Evolutionary conservation across 2,329 filamentous ascomycete genomes (phyloP), one percentile per base, ranked within the genome.

Genomic region (Uncinocarpus reesii): DNA sequence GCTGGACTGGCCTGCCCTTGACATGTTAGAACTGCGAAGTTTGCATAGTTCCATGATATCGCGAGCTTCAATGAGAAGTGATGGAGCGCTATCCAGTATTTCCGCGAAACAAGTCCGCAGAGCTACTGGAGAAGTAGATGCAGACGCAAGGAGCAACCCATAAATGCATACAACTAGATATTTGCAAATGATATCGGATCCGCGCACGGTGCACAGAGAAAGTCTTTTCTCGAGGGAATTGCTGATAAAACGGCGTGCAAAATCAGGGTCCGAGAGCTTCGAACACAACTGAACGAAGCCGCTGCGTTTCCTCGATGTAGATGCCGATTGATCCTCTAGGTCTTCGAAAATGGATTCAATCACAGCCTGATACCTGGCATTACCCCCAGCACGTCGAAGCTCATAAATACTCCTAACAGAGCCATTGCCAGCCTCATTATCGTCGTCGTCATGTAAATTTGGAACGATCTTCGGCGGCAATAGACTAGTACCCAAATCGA

Each of bases 161-260:
- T 62, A 67, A 5, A 61, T 60, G 51, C 60, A 64, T 8, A 63
- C 51, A 35, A 57, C 55, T 23, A 70, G 54, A 11, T 61, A 60
- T 11, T 54, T 51, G 18, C 60, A 60, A 15, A 68, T 50, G 29
- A 61, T 55, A 59, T 88, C 83, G 1, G 71, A 65, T 57, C 83
- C 78, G 42, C 71, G 70, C 0, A 71, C 73, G 7, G 84, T 70
- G 35, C 77, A 75, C 37, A 76, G 72, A 45, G 87, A 76, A 13
- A 95, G 71, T 24, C 76, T 77, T 47, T 80, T 75, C 52, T 86
- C 84, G 48, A 84, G 78, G 5, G 80, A 79, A 55, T 86, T 81
- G 52, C 88, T 81, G 16, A 84, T 74, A 57, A 95, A 88, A 24
- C 65, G 64, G n/a, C 58, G 60, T 26, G 59, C 57, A 47, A 68